Conservation (phyloP, 2,329 filamentous ascomycete species). For the Fusarium sp. region DNA sequence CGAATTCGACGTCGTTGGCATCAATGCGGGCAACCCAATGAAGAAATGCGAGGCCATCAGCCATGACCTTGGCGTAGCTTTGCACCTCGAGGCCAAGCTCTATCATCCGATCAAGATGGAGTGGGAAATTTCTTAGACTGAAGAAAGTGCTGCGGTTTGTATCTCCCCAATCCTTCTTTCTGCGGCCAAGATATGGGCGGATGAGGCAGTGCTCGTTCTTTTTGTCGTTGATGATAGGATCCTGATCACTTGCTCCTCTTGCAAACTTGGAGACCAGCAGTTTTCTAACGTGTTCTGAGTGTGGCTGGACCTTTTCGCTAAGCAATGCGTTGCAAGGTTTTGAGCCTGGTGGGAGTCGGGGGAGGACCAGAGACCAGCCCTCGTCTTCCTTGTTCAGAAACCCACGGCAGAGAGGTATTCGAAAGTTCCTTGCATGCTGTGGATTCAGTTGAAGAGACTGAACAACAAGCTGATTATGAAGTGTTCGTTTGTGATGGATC, state of each 20-base stretch:
- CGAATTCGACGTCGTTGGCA: conserved; percentile 65
- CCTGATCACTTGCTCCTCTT: not conserved
- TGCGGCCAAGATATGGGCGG: conserved; percentile 58
- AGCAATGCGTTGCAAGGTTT: conserved; percentile 42
- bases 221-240: conserved; percentile 27
- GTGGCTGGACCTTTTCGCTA: conserved; percentile 43
- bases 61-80: conserved; percentile 57
- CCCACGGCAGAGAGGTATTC: not conserved
- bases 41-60: conserved; percentile 58
- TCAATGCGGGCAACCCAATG: conserved; percentile 60
- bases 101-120: conserved; percentile 61
- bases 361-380: conserved; percentile 29
- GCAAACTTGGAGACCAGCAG: conserved; percentile 34
- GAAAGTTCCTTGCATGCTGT: not conserved
- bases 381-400: conserved; percentile 6
- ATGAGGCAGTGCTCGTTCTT: conserved; percentile 59
- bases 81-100: conserved; percentile 47
- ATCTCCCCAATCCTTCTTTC: conserved; percentile 16
- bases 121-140: conserved; percentile 58
- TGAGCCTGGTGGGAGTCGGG: conserved; percentile 30
- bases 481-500: conserved; percentile 31
- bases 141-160: conserved; percentile 37
- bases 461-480: conserved; percentile 6
- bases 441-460: not conserved
- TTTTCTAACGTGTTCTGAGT: conserved; percentile 17